Evolutionary conservation across 2,329 filamentous ascomycete genomes (phyloP), one percentile per base, ranked within the genome.

Genomic region (Alternaria consortialis): DNA sequence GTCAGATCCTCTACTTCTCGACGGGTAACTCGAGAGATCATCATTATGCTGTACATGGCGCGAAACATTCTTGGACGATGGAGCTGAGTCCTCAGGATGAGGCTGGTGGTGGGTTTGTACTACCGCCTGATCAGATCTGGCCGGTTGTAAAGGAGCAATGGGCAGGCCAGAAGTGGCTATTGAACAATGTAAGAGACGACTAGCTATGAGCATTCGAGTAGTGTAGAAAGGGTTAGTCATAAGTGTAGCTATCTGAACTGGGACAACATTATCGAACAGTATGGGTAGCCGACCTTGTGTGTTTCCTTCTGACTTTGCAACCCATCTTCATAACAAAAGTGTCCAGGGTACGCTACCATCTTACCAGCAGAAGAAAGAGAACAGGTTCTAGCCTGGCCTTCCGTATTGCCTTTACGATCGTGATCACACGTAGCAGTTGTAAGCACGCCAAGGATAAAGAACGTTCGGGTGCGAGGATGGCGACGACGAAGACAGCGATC

Each of bases 1-100:
- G 88, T 69, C 75, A 79, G 37, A 88, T 86, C 36, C 84, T 90
- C 64, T 90, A 90, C 72, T 81, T 84, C 58, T 84, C 85, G 0
- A 80, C 80, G 3, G 82, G 82, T 2, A 75, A 74, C 37, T 78
- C 77, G 17, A 70, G 79, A 9, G 82, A 84, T 64, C 83, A 82
- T 52, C 75, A 80, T 2, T 76, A 80, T 59, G 80, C 75, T 47
- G 69, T 79, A 11, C 75, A 77, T 15, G 74, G 75, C 5, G 76
- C 83, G 4, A 74, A 79, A 8, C 82, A 80, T 52, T 77, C 76
- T 2, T 84, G 82, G 62, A 82, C 82, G 1, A 76, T 83, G 36
- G 83, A 85, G 70, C 63, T 85, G 67, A 78, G 82, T 25, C 69
- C 69, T 0, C 51, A 53, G 54, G 82, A 84, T 68, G 80, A 76